These are phyloP conservation scores for Pisolithus marmoratus DNA, from an alignment of 768 basidiomycete species.

Conservation along the genomic window DNA sequence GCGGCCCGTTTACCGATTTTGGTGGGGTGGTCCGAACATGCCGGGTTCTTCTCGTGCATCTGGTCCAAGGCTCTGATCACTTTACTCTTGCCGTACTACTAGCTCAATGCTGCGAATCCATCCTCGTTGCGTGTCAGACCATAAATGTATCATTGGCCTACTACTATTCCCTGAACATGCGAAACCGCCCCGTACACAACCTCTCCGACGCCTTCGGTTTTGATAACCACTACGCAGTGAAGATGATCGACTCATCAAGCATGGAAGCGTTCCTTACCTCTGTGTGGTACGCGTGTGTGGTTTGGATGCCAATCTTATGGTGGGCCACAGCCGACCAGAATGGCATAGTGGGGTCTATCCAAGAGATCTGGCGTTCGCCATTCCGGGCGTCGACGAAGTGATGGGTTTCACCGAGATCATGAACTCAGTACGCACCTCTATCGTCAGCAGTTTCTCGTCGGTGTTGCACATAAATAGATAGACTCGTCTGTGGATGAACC, in stretches of 20 bases:
- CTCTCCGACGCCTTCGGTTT: constrained; percentile 97
- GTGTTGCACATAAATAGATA: neutral
- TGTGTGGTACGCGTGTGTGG: too few species aligned
- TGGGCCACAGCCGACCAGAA: constrained; percentile 65
- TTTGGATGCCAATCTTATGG: too few species aligned
- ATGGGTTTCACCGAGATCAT: constrained; percentile 99
- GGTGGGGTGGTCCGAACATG: too few species aligned
- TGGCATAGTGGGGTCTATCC: constrained; percentile 98
- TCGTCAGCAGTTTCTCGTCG: neutral
- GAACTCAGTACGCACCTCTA: constrained; percentile 60
- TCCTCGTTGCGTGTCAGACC: constrained; percentile 73
- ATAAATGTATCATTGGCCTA: neutral
- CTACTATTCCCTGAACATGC: neutral
- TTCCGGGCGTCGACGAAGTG: constrained; percentile 98
- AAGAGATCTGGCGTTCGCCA: constrained; percentile 98
- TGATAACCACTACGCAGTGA: constrained; percentile 96
- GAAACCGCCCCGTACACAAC: constrained; percentile 92
- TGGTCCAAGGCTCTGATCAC: too few species aligned
- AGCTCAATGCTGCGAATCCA: constrained; percentile 86
- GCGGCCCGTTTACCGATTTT: too few species aligned
- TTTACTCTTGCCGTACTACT: constrained; percentile 94
- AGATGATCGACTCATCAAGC: constrained; percentile 99
- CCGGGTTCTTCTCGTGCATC: too few species aligned
- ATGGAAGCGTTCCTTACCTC: constrained; percentile 49
- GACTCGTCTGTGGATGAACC: too few species aligned